phyloP scores from a whole-genome alignment of 352 stramenopile genomes.

The Phytophthora idaei region DNA sequence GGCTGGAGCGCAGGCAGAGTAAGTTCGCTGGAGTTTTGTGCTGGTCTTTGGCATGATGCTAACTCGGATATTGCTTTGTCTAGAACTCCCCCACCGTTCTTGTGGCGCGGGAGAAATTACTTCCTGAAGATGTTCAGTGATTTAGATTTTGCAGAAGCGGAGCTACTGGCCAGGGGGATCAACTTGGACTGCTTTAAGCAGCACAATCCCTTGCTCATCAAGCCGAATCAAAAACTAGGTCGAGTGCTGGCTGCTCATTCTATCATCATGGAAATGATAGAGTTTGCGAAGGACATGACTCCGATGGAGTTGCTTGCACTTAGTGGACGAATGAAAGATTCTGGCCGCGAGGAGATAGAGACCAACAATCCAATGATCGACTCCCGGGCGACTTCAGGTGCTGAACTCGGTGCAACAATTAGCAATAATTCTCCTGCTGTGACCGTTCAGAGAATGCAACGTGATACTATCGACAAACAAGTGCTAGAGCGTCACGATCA shows the following conservation, averaged over 20 bases:
- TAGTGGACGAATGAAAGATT: constrained; percentile 27
- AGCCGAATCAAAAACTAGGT: constrained; percentile 68
- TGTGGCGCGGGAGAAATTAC: constrained; percentile 79
- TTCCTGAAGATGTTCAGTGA: constrained; percentile 77
- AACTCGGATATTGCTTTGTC: constrained; percentile 7
- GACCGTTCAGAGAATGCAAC: background rate
- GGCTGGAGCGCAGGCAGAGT: constrained; percentile 69
- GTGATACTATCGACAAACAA: background rate
- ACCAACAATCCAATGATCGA: background rate
- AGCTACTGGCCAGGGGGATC: constrained; percentile 56
- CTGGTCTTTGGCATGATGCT: constrained; percentile 2
- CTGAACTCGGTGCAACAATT: background rate
- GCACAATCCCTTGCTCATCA: constrained; percentile 71
- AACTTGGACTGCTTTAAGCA: constrained; percentile 59
- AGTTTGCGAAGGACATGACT: constrained; percentile 44
- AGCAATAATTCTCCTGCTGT: background rate
- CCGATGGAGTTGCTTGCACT: constrained; percentile 34
- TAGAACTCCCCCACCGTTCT: constrained; percentile 67
- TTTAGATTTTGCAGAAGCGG: constrained; percentile 68
- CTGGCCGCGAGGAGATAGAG: constrained; percentile 12
- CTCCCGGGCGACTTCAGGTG: constrained; percentile 1
- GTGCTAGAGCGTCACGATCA: constrained; percentile 11
- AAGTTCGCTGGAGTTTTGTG: constrained; percentile 22
- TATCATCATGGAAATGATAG: constrained; percentile 78
- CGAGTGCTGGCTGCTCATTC: constrained; percentile 73